Conservation (phyloP, 768 basidiomycete species). For the Boletus subparvulus region DNA sequence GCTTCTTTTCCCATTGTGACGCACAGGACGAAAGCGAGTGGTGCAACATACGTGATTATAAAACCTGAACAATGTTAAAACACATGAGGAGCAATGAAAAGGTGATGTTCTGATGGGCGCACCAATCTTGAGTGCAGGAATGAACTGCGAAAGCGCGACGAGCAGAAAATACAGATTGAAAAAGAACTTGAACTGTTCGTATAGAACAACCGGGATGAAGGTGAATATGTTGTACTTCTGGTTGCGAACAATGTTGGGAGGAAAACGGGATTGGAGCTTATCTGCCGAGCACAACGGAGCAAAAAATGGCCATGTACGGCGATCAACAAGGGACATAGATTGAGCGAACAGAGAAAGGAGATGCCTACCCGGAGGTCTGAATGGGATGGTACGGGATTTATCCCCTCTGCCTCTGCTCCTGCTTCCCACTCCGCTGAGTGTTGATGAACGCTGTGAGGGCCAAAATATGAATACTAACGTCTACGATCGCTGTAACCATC, state of each 20-base stretch:
- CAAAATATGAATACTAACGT: neutral
- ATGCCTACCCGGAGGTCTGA: constrained; percentile 63
- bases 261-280: constrained; percentile 67
- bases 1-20: constrained; percentile 99
- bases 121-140: constrained; percentile 97
- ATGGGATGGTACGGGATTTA: constrained; percentile 75
- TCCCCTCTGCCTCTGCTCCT: constrained; percentile 44
- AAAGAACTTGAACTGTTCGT: constrained; percentile 99
- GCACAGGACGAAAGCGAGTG: constrained; percentile 89
- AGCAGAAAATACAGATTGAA: constrained; percentile 99
- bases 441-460: constrained; percentile 24
- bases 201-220: constrained; percentile 96
- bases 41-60: constrained; percentile 93
- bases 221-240: constrained; percentile 97
- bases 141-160: constrained; percentile 93
- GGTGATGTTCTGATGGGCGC: constrained; percentile 21
- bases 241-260: constrained; percentile 92
- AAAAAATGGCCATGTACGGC: neutral
- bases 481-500: neutral
- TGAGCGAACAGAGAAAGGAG: neutral
- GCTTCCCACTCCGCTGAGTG: constrained; percentile 7
- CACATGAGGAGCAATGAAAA: neutral
- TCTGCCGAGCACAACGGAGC: constrained; percentile 40
- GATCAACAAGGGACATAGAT: neutral
- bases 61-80: constrained; percentile 57